These are phyloP conservation scores for Mycena pura DNA, from an alignment of 768 basidiomycete genomes.

Conservation along the genomic window DNA sequence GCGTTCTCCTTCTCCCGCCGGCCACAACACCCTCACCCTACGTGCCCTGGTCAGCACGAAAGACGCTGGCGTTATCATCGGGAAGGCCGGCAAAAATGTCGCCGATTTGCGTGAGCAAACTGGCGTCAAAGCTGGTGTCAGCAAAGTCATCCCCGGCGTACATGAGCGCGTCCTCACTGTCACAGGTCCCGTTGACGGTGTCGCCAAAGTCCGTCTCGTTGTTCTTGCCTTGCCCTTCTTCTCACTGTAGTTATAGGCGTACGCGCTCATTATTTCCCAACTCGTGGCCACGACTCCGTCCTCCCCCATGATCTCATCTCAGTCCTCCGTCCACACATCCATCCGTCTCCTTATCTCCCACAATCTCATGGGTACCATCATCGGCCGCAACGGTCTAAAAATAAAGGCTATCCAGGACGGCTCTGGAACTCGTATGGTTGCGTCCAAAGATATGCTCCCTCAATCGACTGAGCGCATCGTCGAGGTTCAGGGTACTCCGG, in stretches of 20 bases:
- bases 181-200: slow-evolving; percentile 89
- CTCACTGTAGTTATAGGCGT: slow-evolving; percentile 64
- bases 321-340: slow-evolving; percentile 81
- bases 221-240: slow-evolving; percentile 20
- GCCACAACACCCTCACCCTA: slow-evolving; percentile 82
- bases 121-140: slow-evolving; percentile 98
- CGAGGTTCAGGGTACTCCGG: slow-evolving; percentile 94
- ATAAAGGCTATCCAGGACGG: slow-evolving; percentile 98
- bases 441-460: slow-evolving; percentile 98
- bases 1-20: slow-evolving; percentile 75
- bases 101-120: slow-evolving; percentile 95
- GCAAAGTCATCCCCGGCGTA: slow-evolving; percentile 97
- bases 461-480: slow-evolving; percentile 99
- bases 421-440: slow-evolving; percentile 97
- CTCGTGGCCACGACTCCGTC: slow-evolving; percentile 84
- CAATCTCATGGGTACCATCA: slow-evolving; percentile 99
- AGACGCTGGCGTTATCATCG: slow-evolving; percentile 97
- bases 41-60: slow-evolving; percentile 96
- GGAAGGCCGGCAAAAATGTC: slow-evolving; percentile 96
- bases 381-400: slow-evolving; percentile 94
- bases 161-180: slow-evolving; percentile 98
- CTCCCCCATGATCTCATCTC: slow-evolving; percentile 71
- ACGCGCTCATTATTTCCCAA: slow-evolving; percentile 92
- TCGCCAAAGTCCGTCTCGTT: slow-evolving; percentile 75
- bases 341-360: slow-evolving; percentile 98